A percentile compares a stretch with the other conserved stretches of the same genome.
phyloP scores from a whole-genome alignment of 495 filamentous ascomycete species.

The Tuber aestivum region DNA sequence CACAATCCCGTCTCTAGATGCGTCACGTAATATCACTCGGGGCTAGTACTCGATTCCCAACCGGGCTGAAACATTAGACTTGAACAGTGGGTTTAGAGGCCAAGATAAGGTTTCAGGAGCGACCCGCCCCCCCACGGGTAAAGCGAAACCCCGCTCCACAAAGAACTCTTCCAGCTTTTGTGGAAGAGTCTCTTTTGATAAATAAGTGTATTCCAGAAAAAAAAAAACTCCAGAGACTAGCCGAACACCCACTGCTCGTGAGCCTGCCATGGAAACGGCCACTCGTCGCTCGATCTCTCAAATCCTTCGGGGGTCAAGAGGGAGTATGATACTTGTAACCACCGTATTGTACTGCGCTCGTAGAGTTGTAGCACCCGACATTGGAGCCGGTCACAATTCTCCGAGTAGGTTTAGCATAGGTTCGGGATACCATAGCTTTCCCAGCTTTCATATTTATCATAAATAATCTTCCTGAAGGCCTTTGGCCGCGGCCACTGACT shows the following conservation, averaged over 20 bases:
- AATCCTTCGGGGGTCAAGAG: neutral
- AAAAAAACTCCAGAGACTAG: neutral
- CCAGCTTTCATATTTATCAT: too few species aligned
- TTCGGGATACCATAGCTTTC: neutral
- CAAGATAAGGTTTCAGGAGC: neutral
- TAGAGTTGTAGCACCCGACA: neutral
- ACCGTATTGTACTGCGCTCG: too few species aligned
- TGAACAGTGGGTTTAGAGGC: neutral
- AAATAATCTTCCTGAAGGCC: too few species aligned
- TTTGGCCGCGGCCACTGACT: neutral
- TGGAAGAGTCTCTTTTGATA: neutral
- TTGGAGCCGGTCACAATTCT: neutral
- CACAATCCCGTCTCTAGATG: neutral
- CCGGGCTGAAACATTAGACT: neutral
- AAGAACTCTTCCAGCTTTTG: neutral
- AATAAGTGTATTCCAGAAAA: neutral
- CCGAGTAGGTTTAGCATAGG: neutral
- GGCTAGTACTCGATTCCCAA: neutral
- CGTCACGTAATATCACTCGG: neutral
- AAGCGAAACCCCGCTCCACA: too few species aligned
- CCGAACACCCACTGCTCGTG: neutral
- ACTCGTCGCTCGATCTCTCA: neutral
- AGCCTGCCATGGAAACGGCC: too few species aligned
- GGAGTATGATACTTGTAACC: too few species aligned
- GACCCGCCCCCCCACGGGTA: too few species aligned